Evolutionary conservation across 2,329 filamentous ascomycete genomes (phyloP).

Genomic region (Xylariomycetidae sp.): DNA sequence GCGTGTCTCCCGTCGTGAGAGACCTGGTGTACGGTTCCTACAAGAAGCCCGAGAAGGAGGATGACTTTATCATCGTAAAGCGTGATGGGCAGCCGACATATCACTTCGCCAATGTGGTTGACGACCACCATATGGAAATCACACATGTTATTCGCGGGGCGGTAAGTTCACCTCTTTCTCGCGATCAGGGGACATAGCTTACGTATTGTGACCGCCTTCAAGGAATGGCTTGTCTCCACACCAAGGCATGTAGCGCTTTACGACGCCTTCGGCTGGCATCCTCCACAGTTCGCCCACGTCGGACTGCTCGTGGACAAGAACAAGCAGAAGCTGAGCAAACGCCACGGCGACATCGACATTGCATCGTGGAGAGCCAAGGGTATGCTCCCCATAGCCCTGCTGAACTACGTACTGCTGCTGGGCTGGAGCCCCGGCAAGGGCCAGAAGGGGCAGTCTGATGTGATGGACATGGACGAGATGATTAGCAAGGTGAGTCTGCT

Average conservation of each 20-base stretch:
- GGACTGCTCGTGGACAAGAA: constrained; percentile 64
- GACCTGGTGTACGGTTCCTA: constrained; percentile 77
- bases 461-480: constrained; percentile 66
- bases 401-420: constrained; percentile 79
- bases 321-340: constrained; percentile 81
- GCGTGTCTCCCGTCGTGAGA: constrained; percentile 56
- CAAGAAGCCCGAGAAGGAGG: constrained; percentile 49
- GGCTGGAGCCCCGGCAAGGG: constrained; percentile 62
- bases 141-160: constrained; percentile 91
- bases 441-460: constrained; percentile 47
- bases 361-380: constrained; percentile 42
- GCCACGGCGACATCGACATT: constrained; percentile 53
- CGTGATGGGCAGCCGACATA: constrained; percentile 91
- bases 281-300: constrained; percentile 74
- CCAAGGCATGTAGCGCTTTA: constrained; percentile 69
- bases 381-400: constrained; percentile 44
- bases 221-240: constrained; percentile 96
- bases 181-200: neutral
- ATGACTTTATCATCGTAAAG: constrained; percentile 88
- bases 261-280: constrained; percentile 66
- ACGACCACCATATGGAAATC: constrained; percentile 92
- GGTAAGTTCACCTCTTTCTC: constrained; percentile 39
- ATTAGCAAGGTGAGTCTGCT: constrained; percentile 53
- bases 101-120: constrained; percentile 93
- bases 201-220: constrained; percentile 3